A percentile compares a stretch with the other conserved stretches of the same genome.
Evolutionary conservation across 139 green algal species (phyloP).

Genomic region (Tetradesmus lagerheimii): DNA sequence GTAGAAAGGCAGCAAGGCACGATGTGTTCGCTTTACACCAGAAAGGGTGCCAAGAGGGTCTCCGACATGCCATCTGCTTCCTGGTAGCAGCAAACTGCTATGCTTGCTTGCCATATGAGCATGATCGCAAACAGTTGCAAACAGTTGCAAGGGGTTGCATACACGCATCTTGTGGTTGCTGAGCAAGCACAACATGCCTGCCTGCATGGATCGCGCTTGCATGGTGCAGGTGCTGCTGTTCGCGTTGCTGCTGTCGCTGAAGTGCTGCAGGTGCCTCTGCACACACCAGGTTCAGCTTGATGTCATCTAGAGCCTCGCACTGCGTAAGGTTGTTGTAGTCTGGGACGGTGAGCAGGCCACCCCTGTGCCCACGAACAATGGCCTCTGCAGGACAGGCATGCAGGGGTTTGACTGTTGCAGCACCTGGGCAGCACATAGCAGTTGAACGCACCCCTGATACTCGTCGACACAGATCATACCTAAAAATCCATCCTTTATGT

Average conservation of each 20-base stretch:
- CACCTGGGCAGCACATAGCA: neutral
- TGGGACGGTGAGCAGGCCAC: conserved; percentile 86
- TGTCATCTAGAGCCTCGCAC: conserved; percentile 98
- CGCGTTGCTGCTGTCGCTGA: neutral
- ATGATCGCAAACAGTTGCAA: neutral
- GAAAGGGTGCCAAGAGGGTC: too few relatives aligned
- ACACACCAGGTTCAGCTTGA: conserved; percentile 97
- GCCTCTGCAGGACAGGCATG: conserved; percentile 80
- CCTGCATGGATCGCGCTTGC: neutral
- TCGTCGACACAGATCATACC: conserved; percentile 61
- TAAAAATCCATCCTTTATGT: conserved; percentile 98
- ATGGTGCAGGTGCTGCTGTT: neutral
- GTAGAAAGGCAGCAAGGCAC: neutral
- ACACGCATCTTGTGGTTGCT: too few relatives aligned
- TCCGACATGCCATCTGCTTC: too few relatives aligned
- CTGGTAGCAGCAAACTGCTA: neutral
- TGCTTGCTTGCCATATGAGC: neutral
- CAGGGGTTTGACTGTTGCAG: neutral
- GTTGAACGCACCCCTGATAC: neutral
- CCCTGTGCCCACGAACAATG: conserved; percentile 93
- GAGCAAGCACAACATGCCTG: neutral
- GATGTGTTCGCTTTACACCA: too few relatives aligned
- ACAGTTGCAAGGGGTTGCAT: neutral
- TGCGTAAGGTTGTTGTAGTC: conserved; percentile 99
- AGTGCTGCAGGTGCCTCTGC: neutral